These are phyloP conservation scores for Fusarium mangiferae DNA, from an alignment of 2,329 filamentous ascomycete genomes.

Conservation along the genomic window DNA sequence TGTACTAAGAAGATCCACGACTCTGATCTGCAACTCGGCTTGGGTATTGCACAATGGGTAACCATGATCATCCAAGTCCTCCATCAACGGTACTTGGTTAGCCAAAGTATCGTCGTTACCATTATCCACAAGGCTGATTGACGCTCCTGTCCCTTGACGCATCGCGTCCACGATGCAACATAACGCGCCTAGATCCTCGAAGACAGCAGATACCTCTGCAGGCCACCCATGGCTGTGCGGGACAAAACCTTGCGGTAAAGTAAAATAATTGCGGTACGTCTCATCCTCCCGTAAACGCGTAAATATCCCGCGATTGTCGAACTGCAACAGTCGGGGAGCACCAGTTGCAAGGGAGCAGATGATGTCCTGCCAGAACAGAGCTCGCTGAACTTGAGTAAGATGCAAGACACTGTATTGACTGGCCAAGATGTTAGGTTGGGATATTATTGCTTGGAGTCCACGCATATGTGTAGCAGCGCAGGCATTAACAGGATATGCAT, in stretches of 20 bases:
- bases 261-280: background rate
- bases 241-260: background rate
- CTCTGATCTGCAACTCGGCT: background rate
- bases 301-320: background rate
- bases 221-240: rapidly evolving
- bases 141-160: too few species aligned
- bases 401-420: background rate
- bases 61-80: background rate
- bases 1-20: conserved; percentile 6
- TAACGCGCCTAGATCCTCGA: background rate
- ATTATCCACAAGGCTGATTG: rapidly evolving
- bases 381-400: background rate
- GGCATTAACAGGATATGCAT: background rate
- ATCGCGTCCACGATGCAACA: background rate
- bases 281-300: background rate
- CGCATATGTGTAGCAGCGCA: background rate
- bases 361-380: conserved; percentile 13
- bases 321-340: background rate
- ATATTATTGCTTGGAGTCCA: background rate
- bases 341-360: conserved; percentile 1
- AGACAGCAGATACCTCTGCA: rapidly evolving
- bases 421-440: background rate
- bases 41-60: conserved; percentile 6
- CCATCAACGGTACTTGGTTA: background rate
- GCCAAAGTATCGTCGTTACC: rapidly evolving